Conservation (phyloP, 345 rosid genomes). For the Turritis glabra region DNA sequence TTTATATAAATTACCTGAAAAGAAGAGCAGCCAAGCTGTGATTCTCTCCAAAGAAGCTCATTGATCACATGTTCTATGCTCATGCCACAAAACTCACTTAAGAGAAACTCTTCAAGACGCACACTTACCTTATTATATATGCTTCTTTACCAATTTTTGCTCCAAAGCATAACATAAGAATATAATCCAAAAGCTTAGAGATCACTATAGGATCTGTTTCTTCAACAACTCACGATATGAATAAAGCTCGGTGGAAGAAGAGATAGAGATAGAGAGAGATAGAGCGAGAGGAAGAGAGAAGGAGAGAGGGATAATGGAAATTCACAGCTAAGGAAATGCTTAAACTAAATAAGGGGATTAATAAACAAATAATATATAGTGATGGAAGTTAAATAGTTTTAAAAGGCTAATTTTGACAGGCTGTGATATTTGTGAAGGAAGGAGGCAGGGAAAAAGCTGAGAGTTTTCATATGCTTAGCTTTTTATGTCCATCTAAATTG, state of each 20-base stretch:
- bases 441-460: constrained; percentile 44
- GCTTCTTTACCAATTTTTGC: constrained; percentile 1
- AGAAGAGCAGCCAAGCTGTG: constrained; percentile 39
- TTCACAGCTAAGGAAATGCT: constrained; percentile 34
- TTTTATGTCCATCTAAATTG: constrained; percentile 31
- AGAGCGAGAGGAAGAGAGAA: not conserved
- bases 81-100: constrained; percentile 49
- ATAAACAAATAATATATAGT: constrained; percentile 34
- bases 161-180: not conserved
- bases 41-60: constrained; percentile 47
- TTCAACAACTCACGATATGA: constrained; percentile 32
- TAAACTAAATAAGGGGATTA: constrained; percentile 22
- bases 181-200: constrained; percentile 37
- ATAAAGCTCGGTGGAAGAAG: constrained; percentile 25
- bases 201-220: constrained; percentile 19
- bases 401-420: constrained; percentile 76
- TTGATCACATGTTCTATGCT: constrained; percentile 46
- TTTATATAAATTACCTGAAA: constrained; percentile 51
- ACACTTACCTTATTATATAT: constrained; percentile 10
- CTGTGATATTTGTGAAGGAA: constrained; percentile 55
- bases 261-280: constrained; percentile 21
- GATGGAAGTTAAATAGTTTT: constrained; percentile 43
- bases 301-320: constrained; percentile 3
- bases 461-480: constrained; percentile 23
- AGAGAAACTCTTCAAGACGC: no score